Base-by-base conservation (phyloP, 164 flowering plant species). In the Amborella trichopoda region DNA sequence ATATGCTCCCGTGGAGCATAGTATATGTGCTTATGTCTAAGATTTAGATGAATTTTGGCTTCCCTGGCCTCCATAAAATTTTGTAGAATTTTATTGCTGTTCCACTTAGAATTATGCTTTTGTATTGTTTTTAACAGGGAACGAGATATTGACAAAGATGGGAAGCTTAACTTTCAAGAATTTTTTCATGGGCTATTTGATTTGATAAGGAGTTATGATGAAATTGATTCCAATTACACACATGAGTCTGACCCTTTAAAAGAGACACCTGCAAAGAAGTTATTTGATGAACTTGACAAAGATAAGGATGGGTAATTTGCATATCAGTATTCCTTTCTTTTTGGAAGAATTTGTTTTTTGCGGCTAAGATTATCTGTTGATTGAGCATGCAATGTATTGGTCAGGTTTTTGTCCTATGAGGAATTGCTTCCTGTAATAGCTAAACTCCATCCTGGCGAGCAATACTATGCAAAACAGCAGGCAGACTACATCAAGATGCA, bases 121-220 rank as follows among this genome's bases (percentile, higher is more conserved):
- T 42, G 14, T 6, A 25, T 23, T 54, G 30, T 23, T 22, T 34
- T 54, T 24, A 37, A 17, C 53, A 91, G 98, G 69, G 98, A 91
- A 68, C 70, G 96, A 60, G 99, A 91, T 61, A 64, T 83, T 10
- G 86, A 91, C 55, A 80, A 64, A 73, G 99, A 91, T 72, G 96
- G 95, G 40, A 84, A 78, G 71, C 53, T 91, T 11, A 73, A 76
- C 64, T 91, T 84, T 51, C 65, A 84, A 40, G 99, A 91, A 56
- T 91, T 91, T 60, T 91, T 82, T 38, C 95, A 84, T 58, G 96
- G 99, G 49, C 73, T 91, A n/a, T 91, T 84, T 75, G 95, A 91
- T 56, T 47, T 80, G 70, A 81, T 91, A 48, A 69, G 96, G 52
- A 76, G 69, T 70, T 83, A 91, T 64, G 81, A 83, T 41, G 93